A percentile compares a stretch with the other conserved stretches of the same genome.
Conservation (phyloP, 1,284 basidiomycete genomes). For the Naganishia sp. region DNA sequence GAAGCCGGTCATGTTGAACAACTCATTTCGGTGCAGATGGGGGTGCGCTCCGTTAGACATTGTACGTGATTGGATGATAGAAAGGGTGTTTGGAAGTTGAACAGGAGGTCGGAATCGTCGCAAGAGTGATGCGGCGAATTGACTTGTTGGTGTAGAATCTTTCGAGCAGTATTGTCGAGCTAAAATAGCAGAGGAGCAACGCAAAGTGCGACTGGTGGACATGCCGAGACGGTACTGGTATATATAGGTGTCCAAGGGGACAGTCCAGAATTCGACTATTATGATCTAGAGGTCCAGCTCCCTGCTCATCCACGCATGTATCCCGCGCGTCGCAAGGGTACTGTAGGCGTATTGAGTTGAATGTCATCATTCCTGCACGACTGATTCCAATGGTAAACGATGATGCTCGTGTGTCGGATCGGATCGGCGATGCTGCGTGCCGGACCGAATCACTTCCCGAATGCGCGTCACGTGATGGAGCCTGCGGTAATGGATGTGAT, state of each 20-base stretch:
- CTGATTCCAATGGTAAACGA: constrained; percentile 2
- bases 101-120: not conserved
- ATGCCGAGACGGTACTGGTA: not conserved
- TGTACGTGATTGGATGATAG: constrained; percentile 6
- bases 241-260: not conserved
- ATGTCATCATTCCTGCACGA: constrained; percentile 7
- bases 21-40: constrained; percentile 38
- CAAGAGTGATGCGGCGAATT: not conserved
- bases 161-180: not conserved
- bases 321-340: no score
- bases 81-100: not conserved
- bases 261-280: not conserved
- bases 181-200: not conserved
- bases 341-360: not conserved
- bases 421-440: not conserved
- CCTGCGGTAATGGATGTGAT: no score
- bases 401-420: constrained; percentile 1
- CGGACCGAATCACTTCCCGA: no score
- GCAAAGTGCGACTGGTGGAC: not conserved
- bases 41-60: constrained; percentile 38
- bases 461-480: no score
- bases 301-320: no score
- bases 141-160: not conserved
- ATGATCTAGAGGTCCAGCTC: not conserved
- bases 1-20: constrained; percentile 41